Evolutionary conservation across 805 yeast species (phyloP).

Genomic region (Cyberlindnera saturnus): DNA sequence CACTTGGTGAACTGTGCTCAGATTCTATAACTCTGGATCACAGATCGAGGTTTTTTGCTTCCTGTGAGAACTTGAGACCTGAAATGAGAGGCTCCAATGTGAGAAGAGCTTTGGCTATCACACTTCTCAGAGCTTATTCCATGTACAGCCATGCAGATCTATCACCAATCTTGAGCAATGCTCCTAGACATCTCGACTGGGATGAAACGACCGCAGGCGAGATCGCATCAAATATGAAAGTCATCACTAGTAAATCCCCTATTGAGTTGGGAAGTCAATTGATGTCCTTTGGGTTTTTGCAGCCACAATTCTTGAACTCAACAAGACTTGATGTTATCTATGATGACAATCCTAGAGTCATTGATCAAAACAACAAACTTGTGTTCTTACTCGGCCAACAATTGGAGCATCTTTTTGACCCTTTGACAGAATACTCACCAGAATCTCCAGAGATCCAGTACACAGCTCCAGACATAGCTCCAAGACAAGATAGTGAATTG

Average conservation of each 20-base stretch:
- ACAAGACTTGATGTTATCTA: constrained; percentile 71
- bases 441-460: constrained; percentile 75
- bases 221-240: constrained; percentile 58
- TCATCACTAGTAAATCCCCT: constrained; percentile 49
- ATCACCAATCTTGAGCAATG: background rate
- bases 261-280: constrained; percentile 50
- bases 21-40: constrained; percentile 50
- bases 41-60: constrained; percentile 69
- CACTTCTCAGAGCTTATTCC: constrained; percentile 62
- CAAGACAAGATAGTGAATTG: constrained; percentile 28
- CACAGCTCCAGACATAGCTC: constrained; percentile 42
- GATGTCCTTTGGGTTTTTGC: constrained; percentile 51
- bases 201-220: constrained; percentile 87
- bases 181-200: constrained; percentile 31
- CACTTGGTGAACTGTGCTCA: constrained; percentile 60
- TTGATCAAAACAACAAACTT: constrained; percentile 66
- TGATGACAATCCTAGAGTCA: constrained; percentile 41
- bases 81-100: constrained; percentile 49
- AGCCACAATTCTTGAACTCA: constrained; percentile 42
- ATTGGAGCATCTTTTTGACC: constrained; percentile 83
- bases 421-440: constrained; percentile 86
- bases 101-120: constrained; percentile 70
- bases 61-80: constrained; percentile 60
- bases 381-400: constrained; percentile 81
- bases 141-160: constrained; percentile 32